Evolutionary conservation across 106 monocot species (phyloP).

Genomic region (Hemerocallis citrina): DNA sequence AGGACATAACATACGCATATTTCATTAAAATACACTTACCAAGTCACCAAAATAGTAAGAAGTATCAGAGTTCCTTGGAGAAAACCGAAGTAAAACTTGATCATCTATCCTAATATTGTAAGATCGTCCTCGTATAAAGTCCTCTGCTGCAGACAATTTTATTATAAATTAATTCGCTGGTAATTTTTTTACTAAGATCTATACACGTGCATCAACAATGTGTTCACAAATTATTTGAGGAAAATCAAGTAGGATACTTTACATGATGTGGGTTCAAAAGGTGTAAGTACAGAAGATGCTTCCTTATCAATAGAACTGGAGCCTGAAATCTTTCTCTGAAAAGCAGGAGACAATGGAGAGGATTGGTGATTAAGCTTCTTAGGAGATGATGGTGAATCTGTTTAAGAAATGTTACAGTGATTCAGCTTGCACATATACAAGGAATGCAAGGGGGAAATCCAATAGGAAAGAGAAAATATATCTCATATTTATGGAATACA

Average conservation of each 20-base stretch:
- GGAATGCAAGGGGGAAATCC: neutral
- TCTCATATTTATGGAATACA: neutral
- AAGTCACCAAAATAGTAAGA: conserved; percentile 92
- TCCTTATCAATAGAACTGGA: conserved; percentile 37
- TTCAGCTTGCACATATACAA: neutral
- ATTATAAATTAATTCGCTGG: conserved; percentile 25
- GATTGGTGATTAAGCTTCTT: conserved; percentile 28
- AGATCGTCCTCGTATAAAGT: conserved; percentile 87
- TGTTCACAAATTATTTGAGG: neutral
- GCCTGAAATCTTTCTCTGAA: conserved; percentile 20
- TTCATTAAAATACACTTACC: conserved; percentile 27
- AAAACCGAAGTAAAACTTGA: conserved; percentile 81
- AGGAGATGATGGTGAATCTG: conserved; percentile 31
- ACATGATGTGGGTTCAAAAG: conserved; percentile 62
- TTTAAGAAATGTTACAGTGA: neutral
- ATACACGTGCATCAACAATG: neutral
- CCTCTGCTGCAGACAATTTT: conserved; percentile 93
- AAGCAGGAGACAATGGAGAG: conserved; percentile 24
- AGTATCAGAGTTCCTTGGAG: conserved; percentile 89
- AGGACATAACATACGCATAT: conserved; percentile 1
- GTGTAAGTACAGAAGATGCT: conserved; percentile 22
- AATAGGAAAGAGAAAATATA: neutral
- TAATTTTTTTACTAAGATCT: neutral
- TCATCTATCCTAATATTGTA: conserved; percentile 98
- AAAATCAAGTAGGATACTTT: conserved; percentile 29